Evolutionary conservation across 169 alveolate genomes (phyloP).

Genomic region (Plasmodium gonderi): DNA sequence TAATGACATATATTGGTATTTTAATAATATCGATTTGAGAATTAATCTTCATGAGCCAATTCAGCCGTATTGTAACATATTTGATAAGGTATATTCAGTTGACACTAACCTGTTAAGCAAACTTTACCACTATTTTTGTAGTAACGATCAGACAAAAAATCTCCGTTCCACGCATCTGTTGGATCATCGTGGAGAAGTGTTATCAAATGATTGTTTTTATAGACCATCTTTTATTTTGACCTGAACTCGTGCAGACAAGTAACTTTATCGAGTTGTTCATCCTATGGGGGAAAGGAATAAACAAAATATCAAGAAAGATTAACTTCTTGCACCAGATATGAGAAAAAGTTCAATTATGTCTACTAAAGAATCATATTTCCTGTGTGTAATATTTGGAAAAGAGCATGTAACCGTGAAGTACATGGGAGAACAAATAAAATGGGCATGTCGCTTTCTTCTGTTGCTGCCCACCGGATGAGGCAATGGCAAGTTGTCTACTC

Average conservation of each 20-base stretch:
- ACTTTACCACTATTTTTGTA: conserved; percentile 12
- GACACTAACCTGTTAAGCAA: background rate
- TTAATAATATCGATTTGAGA: conserved; percentile 16
- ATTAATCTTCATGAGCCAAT: background rate
- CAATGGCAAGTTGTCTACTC: too few species aligned
- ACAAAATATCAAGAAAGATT: too few species aligned
- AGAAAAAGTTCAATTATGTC: background rate
- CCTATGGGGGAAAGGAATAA: too few species aligned
- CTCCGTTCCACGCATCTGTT: conserved; percentile 55
- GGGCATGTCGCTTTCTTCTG: too few species aligned
- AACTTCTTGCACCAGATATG: too few species aligned
- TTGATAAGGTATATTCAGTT: conserved; percentile 16
- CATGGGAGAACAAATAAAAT: too few species aligned
- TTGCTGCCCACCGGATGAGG: background rate
- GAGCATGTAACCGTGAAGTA: too few species aligned
- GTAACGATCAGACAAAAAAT: background rate
- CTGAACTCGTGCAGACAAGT: background rate
- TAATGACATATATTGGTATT: conserved; percentile 7
- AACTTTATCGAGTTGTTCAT: too few species aligned
- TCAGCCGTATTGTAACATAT: background rate
- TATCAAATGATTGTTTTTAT: conserved; percentile 5
- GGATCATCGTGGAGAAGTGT: conserved; percentile 14
- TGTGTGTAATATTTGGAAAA: background rate
- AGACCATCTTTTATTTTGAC: conserved; percentile 9
- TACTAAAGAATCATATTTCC: background rate